Evolutionary conservation across 179 eudicot species (phyloP).

Genomic region (Spinacia oleracea): DNA sequence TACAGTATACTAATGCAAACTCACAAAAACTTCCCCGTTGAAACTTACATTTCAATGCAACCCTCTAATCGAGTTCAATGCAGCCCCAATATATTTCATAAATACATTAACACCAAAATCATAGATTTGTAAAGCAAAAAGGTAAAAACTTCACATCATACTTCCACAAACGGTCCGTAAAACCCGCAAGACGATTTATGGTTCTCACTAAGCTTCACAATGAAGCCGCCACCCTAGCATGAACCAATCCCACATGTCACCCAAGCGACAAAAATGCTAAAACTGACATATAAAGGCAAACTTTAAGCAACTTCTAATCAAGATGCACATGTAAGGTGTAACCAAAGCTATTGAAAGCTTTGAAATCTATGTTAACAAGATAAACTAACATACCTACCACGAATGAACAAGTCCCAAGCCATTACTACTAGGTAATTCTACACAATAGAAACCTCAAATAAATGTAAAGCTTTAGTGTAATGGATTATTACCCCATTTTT

Average conservation of each 20-base stretch:
- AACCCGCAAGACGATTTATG: not conserved
- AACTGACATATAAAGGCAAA: no score
- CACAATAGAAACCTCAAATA: not conserved
- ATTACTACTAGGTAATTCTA: not conserved
- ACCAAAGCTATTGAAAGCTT: constrained; percentile 1
- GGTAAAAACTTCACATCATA: not conserved
- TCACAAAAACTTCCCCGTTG: not conserved
- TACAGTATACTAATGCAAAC: not conserved
- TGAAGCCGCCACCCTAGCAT: not conserved
- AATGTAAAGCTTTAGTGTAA: not conserved
- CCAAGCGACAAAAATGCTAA: not conserved
- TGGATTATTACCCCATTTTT: constrained; percentile 71
- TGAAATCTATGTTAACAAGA: not conserved
- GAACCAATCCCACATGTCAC: not conserved
- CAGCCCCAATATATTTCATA: not conserved
- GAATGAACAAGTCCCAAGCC: not conserved
- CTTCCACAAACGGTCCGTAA: not conserved
- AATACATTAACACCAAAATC: not conserved
- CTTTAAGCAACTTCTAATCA: not conserved
- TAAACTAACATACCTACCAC: not conserved
- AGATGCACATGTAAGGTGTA: not conserved
- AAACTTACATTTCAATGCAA: not conserved
- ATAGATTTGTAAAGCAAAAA: not conserved
- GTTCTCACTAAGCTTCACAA: not conserved
- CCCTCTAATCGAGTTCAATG: not conserved